Evolutionary conservation across 2,329 filamentous ascomycete species (phyloP).

Genomic region (Phialemonium atrogriseum): DNA sequence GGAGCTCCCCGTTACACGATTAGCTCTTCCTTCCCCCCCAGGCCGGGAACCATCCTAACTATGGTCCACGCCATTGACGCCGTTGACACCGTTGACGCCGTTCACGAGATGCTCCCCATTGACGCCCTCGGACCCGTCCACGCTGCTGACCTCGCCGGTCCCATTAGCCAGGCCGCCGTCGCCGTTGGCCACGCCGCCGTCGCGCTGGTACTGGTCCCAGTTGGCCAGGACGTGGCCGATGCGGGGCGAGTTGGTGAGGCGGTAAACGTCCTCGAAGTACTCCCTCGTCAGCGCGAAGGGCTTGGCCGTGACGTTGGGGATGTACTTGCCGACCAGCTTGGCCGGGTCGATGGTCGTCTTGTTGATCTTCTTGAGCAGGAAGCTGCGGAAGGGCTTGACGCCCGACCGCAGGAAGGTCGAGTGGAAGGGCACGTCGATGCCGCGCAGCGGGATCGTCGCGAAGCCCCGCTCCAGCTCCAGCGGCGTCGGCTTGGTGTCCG

Average conservation of each 20-base stretch:
- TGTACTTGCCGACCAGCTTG: slow-evolving; percentile 97
- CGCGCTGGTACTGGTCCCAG: slow-evolving; percentile 66
- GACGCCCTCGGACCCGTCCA: neutral
- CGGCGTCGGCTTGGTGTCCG: slow-evolving; percentile 78
- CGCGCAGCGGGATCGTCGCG: slow-evolving; percentile 91
- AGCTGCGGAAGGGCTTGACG: slow-evolving; percentile 97
- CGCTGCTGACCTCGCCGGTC: neutral
- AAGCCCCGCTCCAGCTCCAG: slow-evolving; percentile 90
- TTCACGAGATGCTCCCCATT: too few species aligned
- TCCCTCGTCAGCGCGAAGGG: slow-evolving; percentile 95
- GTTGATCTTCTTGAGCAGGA: slow-evolving; percentile 99
- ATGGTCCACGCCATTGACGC: slow-evolving; percentile 6
- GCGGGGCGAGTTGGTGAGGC: slow-evolving; percentile 74
- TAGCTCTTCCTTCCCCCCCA: too few species aligned
- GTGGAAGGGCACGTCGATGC: slow-evolving; percentile 99
- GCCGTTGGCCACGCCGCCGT: slow-evolving; percentile 26
- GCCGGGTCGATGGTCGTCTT: slow-evolving; percentile 96
- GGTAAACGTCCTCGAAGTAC: slow-evolving; percentile 99
- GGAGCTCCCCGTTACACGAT: too few species aligned
- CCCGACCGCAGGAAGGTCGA: slow-evolving; percentile 95
- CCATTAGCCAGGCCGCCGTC: slow-evolving; percentile 28
- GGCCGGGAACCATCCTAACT: neutral
- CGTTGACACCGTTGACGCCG: too few species aligned
- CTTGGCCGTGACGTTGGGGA: slow-evolving; percentile 94
- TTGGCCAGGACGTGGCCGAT: slow-evolving; percentile 79